Base-by-base conservation (phyloP, 805 yeast species). In the Yarrowia bubula region DNA sequence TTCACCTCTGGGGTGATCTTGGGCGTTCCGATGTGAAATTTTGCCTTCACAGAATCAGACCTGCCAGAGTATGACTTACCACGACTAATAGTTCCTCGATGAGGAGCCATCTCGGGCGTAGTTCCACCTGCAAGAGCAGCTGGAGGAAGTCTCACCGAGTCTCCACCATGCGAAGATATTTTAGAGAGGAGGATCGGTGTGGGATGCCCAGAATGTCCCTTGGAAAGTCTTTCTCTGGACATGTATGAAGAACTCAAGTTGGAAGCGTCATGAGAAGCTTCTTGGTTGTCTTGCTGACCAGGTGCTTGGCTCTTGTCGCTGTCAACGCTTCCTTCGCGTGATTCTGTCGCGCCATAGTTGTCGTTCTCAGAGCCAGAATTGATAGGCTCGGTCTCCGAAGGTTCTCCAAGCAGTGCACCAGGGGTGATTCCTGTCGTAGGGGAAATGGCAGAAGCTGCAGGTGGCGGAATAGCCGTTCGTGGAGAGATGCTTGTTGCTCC, bases 41-140 rank as follows among this genome's bases (percentile, higher is more conserved):
- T 39, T 11, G 61, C 46, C 33, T 51, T 41, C 15, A 48, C 58
- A 13, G 60, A 37, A 41, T 33, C 41, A 11, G 65, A 13, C 39
- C n/a, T 13, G 6, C 50, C 42, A 18, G 43, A 41, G 2, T 48
- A 43, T 1, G 41, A 48, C 55, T 48, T 48, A 4, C 17, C 47
- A 11, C 61, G 46, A 11, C 37, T 41, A 17, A n/a, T 6, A 4
- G 8, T 7, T 2, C 47, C 61, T 15, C 61, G 15, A 10, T 55
- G 61, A 8, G 61, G 61, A 1, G 61, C 61, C 61, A 55, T 55
- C 4, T 55, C 61, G 14, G 61, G 61, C 4, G 61, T 55, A 3
- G 13, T 28, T 8, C 44, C 60, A 11, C 43, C 28, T n/a, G 17
- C 44, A 3, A 61, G 15, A 5, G 55, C 57, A 28, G 65, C 57